These are phyloP conservation scores for Russula griseocarnosa DNA, from an alignment of 768 basidiomycete species.

Conservation along the genomic window DNA sequence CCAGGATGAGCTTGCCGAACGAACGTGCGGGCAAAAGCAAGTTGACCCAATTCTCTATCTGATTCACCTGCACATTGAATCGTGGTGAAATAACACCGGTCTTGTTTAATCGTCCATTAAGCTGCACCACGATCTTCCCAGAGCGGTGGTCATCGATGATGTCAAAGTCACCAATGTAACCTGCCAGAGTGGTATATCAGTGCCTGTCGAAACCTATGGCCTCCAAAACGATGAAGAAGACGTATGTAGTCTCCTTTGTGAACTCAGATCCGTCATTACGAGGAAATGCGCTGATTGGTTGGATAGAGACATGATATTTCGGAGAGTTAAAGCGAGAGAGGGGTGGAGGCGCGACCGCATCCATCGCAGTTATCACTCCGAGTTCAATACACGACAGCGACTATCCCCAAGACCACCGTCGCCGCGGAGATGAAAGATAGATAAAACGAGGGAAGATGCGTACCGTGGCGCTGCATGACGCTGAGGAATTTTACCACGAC, in stretches of 20 bases:
- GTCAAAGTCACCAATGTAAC: slow-evolving; percentile 98
- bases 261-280: slow-evolving; percentile 44
- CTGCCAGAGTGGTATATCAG: slow-evolving; percentile 38
- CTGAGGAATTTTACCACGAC: slow-evolving; percentile 96
- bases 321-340: slow-evolving; percentile 82
- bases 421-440: neutral
- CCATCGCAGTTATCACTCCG: slow-evolving; percentile 87
- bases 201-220: neutral
- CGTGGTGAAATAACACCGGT: slow-evolving; percentile 99
- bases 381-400: slow-evolving; percentile 30
- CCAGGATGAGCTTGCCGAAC: slow-evolving; percentile 94
- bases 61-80: slow-evolving; percentile 90
- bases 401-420: neutral
- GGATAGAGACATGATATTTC: slow-evolving; percentile 54
- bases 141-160: slow-evolving; percentile 98
- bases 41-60: slow-evolving; percentile 97
- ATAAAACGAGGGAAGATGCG: slow-evolving; percentile 34
- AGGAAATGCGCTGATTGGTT: slow-evolving; percentile 56
- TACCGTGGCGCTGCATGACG: slow-evolving; percentile 99
- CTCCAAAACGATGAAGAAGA: slow-evolving; percentile 13
- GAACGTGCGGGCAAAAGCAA: slow-evolving; percentile 92
- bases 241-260: slow-evolving; percentile 52
- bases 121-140: slow-evolving; percentile 96
- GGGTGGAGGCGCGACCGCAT: slow-evolving; percentile 56
- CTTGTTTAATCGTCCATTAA: slow-evolving; percentile 98